Evolutionary conservation across 208 protist genomes (phyloP).

Genomic region (Leishmania guyanensis): DNA sequence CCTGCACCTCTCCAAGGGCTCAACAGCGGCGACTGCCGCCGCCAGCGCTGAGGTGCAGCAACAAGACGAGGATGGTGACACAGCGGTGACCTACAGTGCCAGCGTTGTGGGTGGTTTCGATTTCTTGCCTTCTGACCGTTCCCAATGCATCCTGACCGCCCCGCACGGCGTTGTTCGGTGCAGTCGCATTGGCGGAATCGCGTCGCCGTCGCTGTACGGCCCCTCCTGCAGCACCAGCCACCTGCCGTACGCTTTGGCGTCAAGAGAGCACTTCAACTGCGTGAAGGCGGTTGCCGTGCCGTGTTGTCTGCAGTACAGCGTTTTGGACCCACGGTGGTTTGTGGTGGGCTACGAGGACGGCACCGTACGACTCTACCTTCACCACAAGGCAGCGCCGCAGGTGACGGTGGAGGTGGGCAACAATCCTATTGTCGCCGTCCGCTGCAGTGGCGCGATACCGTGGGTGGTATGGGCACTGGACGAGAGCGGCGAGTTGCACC

Average conservation of each 20-base stretch:
- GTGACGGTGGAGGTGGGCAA: conserved; percentile 59
- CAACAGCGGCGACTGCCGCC: conserved; percentile 8
- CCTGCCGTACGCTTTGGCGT: background rate
- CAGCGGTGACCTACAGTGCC: conserved; percentile 9
- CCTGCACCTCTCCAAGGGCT: conserved; percentile 40
- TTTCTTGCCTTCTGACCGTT: conserved; percentile 62
- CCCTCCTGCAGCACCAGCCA: conserved; percentile 42
- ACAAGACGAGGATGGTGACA: background rate
- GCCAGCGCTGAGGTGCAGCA: background rate
- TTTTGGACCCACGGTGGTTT: conserved; percentile 65
- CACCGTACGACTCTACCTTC: conserved; percentile 67
- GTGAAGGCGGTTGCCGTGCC: conserved; percentile 43
- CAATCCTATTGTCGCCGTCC: conserved; percentile 50
- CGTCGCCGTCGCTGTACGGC: conserved; percentile 67
- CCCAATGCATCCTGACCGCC: conserved; percentile 66
- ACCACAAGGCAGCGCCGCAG: conserved; percentile 55
- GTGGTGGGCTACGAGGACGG: conserved; percentile 83
- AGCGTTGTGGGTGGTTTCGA: conserved; percentile 39
- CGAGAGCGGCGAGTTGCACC: conserved; percentile 58
- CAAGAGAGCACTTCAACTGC: background rate
- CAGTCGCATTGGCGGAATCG: conserved; percentile 70
- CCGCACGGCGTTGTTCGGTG: conserved; percentile 62
- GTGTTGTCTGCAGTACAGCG: conserved; percentile 63
- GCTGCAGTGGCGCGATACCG: conserved; percentile 46
- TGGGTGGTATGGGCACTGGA: conserved; percentile 80